Percentiles rank a stretch among this genome's conserved stretches.
These are phyloP conservation scores for Chrysanthemum lavandulifolium DNA, from an alignment of 129 eudicot genomes.

Conservation along the genomic window DNA sequence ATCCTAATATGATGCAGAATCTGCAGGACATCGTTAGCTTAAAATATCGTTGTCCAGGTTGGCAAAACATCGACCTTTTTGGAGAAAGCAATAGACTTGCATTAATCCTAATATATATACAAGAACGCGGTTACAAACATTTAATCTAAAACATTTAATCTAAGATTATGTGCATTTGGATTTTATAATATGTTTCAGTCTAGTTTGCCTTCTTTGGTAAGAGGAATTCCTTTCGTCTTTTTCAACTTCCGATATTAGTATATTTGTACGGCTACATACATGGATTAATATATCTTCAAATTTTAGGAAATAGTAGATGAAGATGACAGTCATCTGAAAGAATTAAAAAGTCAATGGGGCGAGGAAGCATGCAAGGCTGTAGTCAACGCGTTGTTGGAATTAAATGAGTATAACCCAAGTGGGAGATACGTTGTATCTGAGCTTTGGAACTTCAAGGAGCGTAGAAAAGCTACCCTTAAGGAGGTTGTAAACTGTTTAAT, in stretches of 20 bases:
- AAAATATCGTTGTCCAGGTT: too few species aligned
- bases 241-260: neutral
- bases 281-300: conserved; percentile 7
- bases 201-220: neutral
- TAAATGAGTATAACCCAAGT: conserved; percentile 70
- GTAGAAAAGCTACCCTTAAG: conserved; percentile 54
- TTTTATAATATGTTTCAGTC: neutral
- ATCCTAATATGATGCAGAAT: too few species aligned
- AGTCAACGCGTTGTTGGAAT: conserved; percentile 49
- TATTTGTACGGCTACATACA: neutral
- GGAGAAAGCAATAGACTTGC: conserved; percentile 4
- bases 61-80: neutral
- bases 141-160: too few species aligned
- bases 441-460: conserved; percentile 69
- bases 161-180: conserved; percentile 1
- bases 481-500: conserved; percentile 56
- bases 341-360: conserved; percentile 57
- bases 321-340: conserved; percentile 42
- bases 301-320: conserved; percentile 58
- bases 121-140: neutral
- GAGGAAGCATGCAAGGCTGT: conserved; percentile 49
- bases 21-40: too few species aligned
- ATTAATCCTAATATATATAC: conserved; percentile 11
- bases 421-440: conserved; percentile 67
- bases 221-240: too few species aligned